Percentiles rank a stretch among this genome's conserved stretches.
These are phyloP conservation scores for Kodamaea kaohsiungensis DNA, from an alignment of 805 yeast genomes.

Conservation along the genomic window DNA sequence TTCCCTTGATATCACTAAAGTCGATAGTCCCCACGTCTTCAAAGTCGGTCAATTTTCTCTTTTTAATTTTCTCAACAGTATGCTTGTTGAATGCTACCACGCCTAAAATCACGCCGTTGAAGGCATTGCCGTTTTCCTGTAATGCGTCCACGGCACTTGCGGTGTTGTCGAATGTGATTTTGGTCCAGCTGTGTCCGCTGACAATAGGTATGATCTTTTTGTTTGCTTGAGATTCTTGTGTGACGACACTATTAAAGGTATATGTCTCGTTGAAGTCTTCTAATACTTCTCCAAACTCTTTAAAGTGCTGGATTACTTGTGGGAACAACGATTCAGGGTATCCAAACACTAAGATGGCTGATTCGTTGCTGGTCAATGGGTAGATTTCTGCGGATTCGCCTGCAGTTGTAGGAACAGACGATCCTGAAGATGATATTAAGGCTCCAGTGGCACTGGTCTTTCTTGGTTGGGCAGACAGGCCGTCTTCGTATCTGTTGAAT, in stretches of 20 bases:
- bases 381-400: constrained; percentile 14
- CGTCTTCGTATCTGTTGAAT: constrained; percentile 35
- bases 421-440: not conserved
- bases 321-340: constrained; percentile 77
- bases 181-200: constrained; percentile 90
- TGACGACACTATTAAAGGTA: not conserved
- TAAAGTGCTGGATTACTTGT: constrained; percentile 68
- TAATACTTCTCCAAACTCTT: constrained; percentile 74
- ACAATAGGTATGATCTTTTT: constrained; percentile 59
- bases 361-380: constrained; percentile 41
- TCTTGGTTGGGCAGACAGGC: constrained; percentile 15
- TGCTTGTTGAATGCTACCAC: constrained; percentile 67
- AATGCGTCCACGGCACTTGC: constrained; percentile 80
- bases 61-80: constrained; percentile 59
- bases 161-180: constrained; percentile 76
- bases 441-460: constrained; percentile 6
- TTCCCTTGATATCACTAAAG: constrained; percentile 9
- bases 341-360: constrained; percentile 84
- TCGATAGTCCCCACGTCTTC: constrained; percentile 51
- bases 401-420: constrained; percentile 6
- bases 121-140: constrained; percentile 74
- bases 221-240: constrained; percentile 2
- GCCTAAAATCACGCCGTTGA: constrained; percentile 66
- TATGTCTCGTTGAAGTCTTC: constrained; percentile 61
- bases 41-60: constrained; percentile 39